These are phyloP conservation scores for Coemansia sp. DNA, from an alignment of 192 early-diverging fungal genomes.

Conservation along the genomic window DNA sequence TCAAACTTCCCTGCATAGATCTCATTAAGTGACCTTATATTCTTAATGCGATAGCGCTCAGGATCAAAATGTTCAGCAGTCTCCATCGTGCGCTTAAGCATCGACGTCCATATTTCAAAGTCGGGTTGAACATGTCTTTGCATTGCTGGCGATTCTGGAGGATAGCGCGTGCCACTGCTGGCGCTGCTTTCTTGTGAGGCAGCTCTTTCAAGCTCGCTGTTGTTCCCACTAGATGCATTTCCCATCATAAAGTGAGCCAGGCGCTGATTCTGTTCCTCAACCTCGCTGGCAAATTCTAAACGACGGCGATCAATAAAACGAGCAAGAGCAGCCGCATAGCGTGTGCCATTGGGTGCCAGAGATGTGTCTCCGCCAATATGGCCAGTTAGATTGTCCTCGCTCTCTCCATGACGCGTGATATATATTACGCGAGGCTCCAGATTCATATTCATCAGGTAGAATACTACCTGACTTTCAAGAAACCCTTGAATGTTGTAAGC, in stretches of 20 bases:
- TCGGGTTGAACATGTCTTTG: constrained; percentile 21
- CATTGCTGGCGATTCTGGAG: constrained; percentile 4
- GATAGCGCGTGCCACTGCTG: constrained; percentile 14
- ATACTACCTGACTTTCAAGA: constrained; percentile 89
- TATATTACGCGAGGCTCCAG: constrained; percentile 82
- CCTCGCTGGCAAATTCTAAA: constrained; percentile 44
- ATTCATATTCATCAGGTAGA: constrained; percentile 99
- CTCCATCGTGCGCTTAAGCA: constrained; percentile 79
- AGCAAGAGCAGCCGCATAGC: constrained; percentile 74
- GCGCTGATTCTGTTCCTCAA: constrained; percentile 47
- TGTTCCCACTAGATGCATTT: constrained; percentile 24
- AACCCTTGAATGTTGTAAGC: constrained; percentile 95
- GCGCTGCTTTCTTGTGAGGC: constrained; percentile 10
- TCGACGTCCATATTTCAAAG: constrained; percentile 79
- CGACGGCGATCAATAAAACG: constrained; percentile 71
- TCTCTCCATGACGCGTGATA: constrained; percentile 93
- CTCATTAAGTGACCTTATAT: constrained; percentile 84
- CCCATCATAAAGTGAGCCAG: constrained; percentile 37
- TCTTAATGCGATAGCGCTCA: constrained; percentile 75
- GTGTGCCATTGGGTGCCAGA: constrained; percentile 69
- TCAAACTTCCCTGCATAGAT: constrained; percentile 88
- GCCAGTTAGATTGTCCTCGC: constrained; percentile 77
- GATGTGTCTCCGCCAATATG: constrained; percentile 89
- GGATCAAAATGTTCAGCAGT: constrained; percentile 82
- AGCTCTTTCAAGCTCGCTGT: constrained; percentile 39